phyloP scores from a whole-genome alignment of 768 basidiomycete genomes.

The Suillus americanus region DNA sequence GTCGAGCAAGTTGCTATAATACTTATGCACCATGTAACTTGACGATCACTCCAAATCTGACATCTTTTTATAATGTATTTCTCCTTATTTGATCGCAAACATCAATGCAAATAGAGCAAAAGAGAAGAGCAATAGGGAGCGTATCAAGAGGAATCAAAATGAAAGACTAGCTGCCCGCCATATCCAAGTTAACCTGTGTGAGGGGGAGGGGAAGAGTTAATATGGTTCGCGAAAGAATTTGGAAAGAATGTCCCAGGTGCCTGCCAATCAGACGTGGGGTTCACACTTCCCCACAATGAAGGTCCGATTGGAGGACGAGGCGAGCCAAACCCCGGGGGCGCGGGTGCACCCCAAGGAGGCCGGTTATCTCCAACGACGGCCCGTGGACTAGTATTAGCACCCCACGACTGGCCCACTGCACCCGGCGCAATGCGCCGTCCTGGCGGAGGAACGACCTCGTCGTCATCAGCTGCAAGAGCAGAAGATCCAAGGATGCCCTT shows the following conservation, averaged over 20 bases:
- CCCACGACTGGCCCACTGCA: constrained; percentile 50
- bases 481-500: constrained; percentile 77
- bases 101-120: constrained; percentile 29
- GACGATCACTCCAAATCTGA: constrained; percentile 15
- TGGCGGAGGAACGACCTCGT: constrained; percentile 65
- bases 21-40: constrained; percentile 7
- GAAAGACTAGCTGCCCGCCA: constrained; percentile 8
- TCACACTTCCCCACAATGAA: constrained; percentile 43
- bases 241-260: constrained; percentile 46
- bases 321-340: constrained; percentile 36
- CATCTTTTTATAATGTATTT: constrained; percentile 41
- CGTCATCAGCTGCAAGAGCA: constrained; percentile 76
- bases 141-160: constrained; percentile 15
- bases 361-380: constrained; percentile 38
- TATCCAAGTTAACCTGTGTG: constrained; percentile 31
- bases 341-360: constrained; percentile 47
- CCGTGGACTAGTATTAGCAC: constrained; percentile 44
- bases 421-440: constrained; percentile 42
- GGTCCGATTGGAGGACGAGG: constrained; percentile 36
- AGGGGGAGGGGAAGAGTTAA: constrained; percentile 51
- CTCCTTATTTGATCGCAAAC: constrained; percentile 27
- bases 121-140: constrained; percentile 9
- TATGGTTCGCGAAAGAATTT: constrained; percentile 45
- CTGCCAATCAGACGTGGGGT: constrained; percentile 50
- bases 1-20: constrained; percentile 84